Evolutionary conservation across 1,139 yeast genomes (phyloP).

Genomic region (Lodderomyces jiufengensis): DNA sequence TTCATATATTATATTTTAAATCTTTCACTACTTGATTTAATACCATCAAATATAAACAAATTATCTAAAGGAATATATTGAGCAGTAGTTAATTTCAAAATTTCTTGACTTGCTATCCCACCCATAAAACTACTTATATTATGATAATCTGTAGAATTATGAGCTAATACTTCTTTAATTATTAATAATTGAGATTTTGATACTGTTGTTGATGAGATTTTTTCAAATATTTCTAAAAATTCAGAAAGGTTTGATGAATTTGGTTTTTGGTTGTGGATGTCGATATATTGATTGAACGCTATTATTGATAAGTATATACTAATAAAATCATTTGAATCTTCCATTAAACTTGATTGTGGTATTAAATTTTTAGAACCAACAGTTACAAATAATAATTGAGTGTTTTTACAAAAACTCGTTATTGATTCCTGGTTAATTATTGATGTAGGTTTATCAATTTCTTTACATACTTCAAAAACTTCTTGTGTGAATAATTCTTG

Average conservation of each 20-base stretch:
- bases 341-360: slow-evolving; percentile 16
- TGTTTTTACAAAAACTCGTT: slow-evolving; percentile 58
- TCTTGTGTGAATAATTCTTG: slow-evolving; percentile 32
- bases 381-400: slow-evolving; percentile 35
- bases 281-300: slow-evolving; percentile 23
- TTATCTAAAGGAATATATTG: slow-evolving; percentile 76
- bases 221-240: slow-evolving; percentile 19
- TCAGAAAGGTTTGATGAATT: slow-evolving; percentile 17
- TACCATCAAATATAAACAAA: slow-evolving; percentile 65
- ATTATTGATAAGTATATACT: slow-evolving; percentile 17
- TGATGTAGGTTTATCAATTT: slow-evolving; percentile 20
- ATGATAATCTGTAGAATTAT: slow-evolving; percentile 31
- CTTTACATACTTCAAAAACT: slow-evolving; percentile 23
- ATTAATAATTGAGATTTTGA: slow-evolving; percentile 11
- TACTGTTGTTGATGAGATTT: background rate
- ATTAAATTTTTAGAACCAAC: slow-evolving; percentile 29
- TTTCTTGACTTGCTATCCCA: slow-evolving; percentile 78
- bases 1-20: slow-evolving; percentile 35
- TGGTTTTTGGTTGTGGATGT: slow-evolving; percentile 19
- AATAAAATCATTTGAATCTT: slow-evolving; percentile 21
- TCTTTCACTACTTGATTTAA: slow-evolving; percentile 47
- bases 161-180: slow-evolving; percentile 29
- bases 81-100: slow-evolving; percentile 57
- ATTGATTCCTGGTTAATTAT: slow-evolving; percentile 37
- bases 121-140: slow-evolving; percentile 53